Base-by-base conservation (phyloP, 345 rosid genomes). In the Populus simonii region DNA sequence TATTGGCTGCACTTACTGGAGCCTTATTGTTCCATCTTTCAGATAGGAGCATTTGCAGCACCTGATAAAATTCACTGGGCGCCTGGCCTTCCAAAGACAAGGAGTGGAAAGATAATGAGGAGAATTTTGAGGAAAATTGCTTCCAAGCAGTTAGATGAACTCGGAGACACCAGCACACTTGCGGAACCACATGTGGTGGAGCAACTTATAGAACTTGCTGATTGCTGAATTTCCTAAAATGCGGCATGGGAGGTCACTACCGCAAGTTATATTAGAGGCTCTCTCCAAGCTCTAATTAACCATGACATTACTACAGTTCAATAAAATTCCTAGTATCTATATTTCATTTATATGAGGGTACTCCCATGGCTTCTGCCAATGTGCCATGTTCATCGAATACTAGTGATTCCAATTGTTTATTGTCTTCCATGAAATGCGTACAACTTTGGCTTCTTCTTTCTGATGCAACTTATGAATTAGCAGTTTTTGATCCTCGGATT, bases 21-120 rank as follows among this genome's bases (percentile, higher is more conserved):
- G 41, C n/a, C 16, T 66, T 16, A 43, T 31, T 33, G 73, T 53
- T 76, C 10, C 25, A 25, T 18, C 7, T 49, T 78, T 43, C 86
- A 94, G 98, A 94, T 94, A 27, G 99, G 99, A 75, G 96, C 98
- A 69, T 93, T 96, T 79, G 99, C 99, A 5, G 94, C 98, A 33
- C 98, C 99, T 1, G 99, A 93, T 82, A 90, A 78, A 83, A 88
- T 96, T 70, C 99, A 96, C 43, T 96, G 98, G 99, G 98, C 99
- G 5, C 97, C 98, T 0, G 90, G 92, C 25, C 89, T 96, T 77
- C 99, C 99, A 23, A 96, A 96, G 84, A 96, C 99, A 2, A 91
- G 97, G 84, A 96, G 99, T 74, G 99, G 99, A 68, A 95, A 95
- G 90, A 95, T 95, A 82, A 95, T 95, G 99, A 84, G 99, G 75